A percentile compares a stretch with the other conserved stretches of the same genome.
Conservation (phyloP, 106 monocot species). For the Xerophyta viscosa region DNA sequence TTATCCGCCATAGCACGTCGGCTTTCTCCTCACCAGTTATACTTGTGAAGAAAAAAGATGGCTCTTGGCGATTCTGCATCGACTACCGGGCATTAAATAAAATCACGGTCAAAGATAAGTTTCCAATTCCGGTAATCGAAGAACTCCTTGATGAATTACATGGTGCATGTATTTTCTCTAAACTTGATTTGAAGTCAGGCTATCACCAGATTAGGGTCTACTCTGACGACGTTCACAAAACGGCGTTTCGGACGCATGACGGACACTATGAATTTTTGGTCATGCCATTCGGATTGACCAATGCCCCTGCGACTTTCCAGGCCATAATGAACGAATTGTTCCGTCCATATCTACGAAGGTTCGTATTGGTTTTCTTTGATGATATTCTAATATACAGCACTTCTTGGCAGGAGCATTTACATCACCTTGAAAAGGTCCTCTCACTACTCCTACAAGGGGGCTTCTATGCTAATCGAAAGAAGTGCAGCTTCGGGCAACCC, state of each 20-base stretch:
- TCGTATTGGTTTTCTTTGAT: slow-evolving; percentile 2
- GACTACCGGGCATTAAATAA: slow-evolving; percentile 1
- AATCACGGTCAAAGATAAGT: slow-evolving; percentile 2
- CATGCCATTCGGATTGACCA: slow-evolving; percentile 3
- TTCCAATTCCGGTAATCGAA: slow-evolving; percentile 11
- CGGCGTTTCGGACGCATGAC: neutral
- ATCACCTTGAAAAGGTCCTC: too few relatives aligned
- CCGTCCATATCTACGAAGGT: neutral
- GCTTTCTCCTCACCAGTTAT: neutral
- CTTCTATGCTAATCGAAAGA: neutral
- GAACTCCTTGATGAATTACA: slow-evolving; percentile 13
- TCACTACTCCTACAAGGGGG: too few relatives aligned
- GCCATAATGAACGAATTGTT: neutral
- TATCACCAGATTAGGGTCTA: slow-evolving; percentile 10
- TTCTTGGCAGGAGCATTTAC: neutral
- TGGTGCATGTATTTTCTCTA: neutral
- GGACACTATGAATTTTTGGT: slow-evolving; percentile 5
- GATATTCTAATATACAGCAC: neutral
- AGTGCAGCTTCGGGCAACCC: too few relatives aligned
- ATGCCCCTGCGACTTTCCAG: neutral
- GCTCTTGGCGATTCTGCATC: slow-evolving; percentile 1
- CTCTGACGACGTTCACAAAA: neutral
- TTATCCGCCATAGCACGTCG: neutral
- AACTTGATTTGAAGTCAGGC: slow-evolving; percentile 4
- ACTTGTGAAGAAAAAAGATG: slow-evolving; percentile 3